Conservation (phyloP, 306 rosid genomes). For the Lupinus albus region DNA sequence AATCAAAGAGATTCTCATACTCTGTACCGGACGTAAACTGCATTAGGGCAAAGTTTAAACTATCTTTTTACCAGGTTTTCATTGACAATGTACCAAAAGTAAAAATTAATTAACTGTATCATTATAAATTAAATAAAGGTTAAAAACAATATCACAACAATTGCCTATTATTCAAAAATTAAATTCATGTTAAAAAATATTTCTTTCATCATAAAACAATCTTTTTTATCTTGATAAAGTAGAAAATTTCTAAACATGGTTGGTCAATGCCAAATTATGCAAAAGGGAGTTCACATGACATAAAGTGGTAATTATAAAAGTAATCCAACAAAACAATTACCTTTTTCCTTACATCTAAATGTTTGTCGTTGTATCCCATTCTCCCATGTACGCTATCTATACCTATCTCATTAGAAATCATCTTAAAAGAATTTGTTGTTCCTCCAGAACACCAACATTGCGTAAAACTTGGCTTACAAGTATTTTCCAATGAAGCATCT, state of each 20-base stretch:
- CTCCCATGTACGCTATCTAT: constrained; percentile 44
- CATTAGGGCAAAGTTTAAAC: not conserved
- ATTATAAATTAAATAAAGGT: not conserved
- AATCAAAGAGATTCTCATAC: not conserved
- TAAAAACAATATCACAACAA: not conserved
- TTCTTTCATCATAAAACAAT: not conserved
- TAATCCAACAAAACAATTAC: constrained; percentile 49
- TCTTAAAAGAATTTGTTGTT: constrained; percentile 62
- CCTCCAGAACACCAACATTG: constrained; percentile 58
- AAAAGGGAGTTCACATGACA: constrained; percentile 26
- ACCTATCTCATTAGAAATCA: constrained; percentile 49
- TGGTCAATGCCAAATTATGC: constrained; percentile 29
- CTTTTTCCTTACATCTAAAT: constrained; percentile 53
- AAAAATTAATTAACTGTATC: not conserved
- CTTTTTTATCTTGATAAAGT: constrained; percentile 26
- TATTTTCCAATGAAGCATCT: constrained; percentile 53
- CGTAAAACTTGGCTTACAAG: constrained; percentile 44
- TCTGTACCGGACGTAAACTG: too few species aligned
- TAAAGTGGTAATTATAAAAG: constrained; percentile 24
- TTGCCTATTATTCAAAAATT: constrained; percentile 22
- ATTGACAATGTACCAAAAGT: constrained; percentile 9
- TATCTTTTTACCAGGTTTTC: not conserved
- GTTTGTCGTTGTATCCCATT: constrained; percentile 35
- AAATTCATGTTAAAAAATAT: constrained; percentile 17
- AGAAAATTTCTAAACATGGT: constrained; percentile 12